Evolutionary conservation across 805 yeast species (phyloP).

Genomic region (Yarrowia yakushimensis): DNA sequence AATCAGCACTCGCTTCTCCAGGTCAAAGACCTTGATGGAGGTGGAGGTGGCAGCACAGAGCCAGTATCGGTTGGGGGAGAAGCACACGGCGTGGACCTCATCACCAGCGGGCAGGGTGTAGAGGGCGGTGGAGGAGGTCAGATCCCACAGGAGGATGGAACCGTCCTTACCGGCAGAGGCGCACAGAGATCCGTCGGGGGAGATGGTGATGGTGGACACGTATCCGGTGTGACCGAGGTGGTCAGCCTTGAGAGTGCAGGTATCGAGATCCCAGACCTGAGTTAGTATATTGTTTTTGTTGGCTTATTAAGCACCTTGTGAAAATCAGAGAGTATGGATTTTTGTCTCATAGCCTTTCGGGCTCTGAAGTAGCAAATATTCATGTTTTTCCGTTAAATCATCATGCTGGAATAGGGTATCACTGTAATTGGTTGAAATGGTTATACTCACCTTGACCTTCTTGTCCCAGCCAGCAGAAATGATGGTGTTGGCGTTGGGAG

Average conservation of each 20-base stretch:
- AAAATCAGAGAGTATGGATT: slow-evolving; percentile 33
- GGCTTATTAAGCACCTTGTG: too few relatives aligned
- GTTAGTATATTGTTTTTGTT: slow-evolving; percentile 32
- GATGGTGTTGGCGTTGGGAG: slow-evolving; percentile 54
- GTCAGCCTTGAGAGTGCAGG: slow-evolving; percentile 86
- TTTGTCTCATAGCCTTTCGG: slow-evolving; percentile 84
- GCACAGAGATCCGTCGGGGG: slow-evolving; percentile 99
- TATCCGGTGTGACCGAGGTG: slow-evolving; percentile 99
- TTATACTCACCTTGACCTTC: slow-evolving; percentile 97
- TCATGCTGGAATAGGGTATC: not conserved
- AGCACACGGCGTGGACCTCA: slow-evolving; percentile 96
- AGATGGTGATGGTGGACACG: slow-evolving; percentile 93
- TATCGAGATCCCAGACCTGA: slow-evolving; percentile 91
- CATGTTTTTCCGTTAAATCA: slow-evolving; percentile 19
- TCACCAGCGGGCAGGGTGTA: slow-evolving; percentile 94
- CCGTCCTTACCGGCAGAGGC: slow-evolving; percentile 99
- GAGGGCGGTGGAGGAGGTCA: slow-evolving; percentile 76
- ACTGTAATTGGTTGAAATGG: too few relatives aligned
- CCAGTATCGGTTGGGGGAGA: slow-evolving; percentile 99
- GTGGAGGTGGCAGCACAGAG: slow-evolving; percentile 98
- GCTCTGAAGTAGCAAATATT: slow-evolving; percentile 99
- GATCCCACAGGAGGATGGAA: slow-evolving; percentile 96
- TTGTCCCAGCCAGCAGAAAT: slow-evolving; percentile 99
- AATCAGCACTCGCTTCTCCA: slow-evolving; percentile 88
- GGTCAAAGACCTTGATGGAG: slow-evolving; percentile 97